phyloP scores from a whole-genome alignment of 2,329 filamentous ascomycete genomes.

The Bertia moriformis region DNA sequence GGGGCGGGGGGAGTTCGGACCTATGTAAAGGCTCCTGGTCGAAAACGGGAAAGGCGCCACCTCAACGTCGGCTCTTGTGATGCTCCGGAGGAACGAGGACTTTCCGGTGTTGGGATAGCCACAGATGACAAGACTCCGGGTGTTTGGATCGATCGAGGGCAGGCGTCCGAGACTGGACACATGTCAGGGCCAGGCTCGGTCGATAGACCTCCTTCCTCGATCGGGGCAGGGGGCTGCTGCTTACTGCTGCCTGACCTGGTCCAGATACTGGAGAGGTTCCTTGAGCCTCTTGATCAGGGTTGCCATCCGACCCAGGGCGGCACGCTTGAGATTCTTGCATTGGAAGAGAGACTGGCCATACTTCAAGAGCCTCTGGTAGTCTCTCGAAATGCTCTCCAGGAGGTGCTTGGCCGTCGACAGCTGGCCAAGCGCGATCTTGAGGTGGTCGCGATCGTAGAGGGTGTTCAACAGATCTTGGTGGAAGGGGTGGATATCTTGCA shows the following conservation, averaged over 20 bases:
- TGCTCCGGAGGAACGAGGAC: conserved; percentile 82
- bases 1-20: not conserved
- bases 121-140: conserved; percentile 85
- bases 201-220: no score
- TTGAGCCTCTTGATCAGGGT: conserved; percentile 90
- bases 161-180: conserved; percentile 89
- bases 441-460: conserved; percentile 95
- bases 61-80: conserved; percentile 89
- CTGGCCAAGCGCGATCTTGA: conserved; percentile 90
- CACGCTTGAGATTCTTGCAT: conserved; percentile 96
- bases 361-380: conserved; percentile 91
- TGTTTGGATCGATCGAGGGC: conserved; percentile 96
- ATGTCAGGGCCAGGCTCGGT: no score
- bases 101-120: conserved; percentile 97
- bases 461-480: conserved; percentile 51
- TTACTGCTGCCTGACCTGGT: conserved; percentile 96
- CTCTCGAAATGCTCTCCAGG: conserved; percentile 88
- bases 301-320: conserved; percentile 92
- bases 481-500: conserved; percentile 92
- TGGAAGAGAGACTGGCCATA: conserved; percentile 95
- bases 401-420: conserved; percentile 90
- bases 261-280: conserved; percentile 85
- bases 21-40: conserved; percentile 79
- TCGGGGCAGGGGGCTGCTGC: no score
- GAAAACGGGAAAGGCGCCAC: conserved; percentile 98